phyloP scores from a whole-genome alignment of 73 alveolate species.

The Tetrahymena malaccensis region DNA sequence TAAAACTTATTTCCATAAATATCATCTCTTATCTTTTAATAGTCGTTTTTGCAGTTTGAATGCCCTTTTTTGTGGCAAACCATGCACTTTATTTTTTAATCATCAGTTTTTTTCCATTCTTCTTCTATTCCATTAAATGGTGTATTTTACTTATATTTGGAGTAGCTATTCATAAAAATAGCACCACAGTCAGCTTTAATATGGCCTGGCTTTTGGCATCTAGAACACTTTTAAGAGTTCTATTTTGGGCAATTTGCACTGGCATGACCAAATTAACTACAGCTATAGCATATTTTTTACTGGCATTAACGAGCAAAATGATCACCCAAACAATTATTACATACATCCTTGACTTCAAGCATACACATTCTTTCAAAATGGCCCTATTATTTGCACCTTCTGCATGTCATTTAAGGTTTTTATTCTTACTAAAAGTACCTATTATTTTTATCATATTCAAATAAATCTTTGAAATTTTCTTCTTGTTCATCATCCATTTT shows the following conservation, averaged over 20 bases:
- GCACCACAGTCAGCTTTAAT: background rate
- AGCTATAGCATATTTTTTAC: background rate
- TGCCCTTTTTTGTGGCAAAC: background rate
- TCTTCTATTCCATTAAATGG: background rate
- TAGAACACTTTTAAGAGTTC: background rate
- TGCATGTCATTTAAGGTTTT: background rate
- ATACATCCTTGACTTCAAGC: background rate
- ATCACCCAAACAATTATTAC: background rate
- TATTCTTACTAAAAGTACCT: background rate
- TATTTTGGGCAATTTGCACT: background rate
- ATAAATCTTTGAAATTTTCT: background rate
- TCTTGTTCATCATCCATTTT: background rate
- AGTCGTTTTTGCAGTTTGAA: background rate
- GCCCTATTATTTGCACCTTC: background rate
- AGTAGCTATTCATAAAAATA: background rate
- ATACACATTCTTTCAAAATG: background rate
- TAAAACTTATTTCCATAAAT: background rate
- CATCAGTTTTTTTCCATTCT: background rate
- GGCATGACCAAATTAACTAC: background rate
- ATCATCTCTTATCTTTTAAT: background rate
- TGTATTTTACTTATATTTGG: background rate
- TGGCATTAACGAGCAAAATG: background rate
- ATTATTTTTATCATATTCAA: background rate
- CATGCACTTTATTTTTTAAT: background rate
- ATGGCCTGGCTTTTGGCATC: background rate